Conservation (phyloP, 2,329 filamentous ascomycete species). For the Hymenoscyphus occultus region DNA sequence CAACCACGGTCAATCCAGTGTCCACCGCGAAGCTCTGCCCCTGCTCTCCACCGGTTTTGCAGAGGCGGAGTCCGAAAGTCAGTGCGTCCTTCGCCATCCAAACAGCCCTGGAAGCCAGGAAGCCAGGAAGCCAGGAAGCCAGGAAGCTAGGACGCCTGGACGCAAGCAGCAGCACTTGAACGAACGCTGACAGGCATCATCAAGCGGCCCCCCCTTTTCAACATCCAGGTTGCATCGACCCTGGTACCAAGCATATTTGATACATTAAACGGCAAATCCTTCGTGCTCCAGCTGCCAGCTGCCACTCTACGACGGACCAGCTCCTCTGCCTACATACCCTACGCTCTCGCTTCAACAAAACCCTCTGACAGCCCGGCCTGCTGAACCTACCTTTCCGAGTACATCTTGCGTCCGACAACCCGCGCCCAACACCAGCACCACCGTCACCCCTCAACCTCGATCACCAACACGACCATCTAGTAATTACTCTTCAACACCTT, state of each 20-base stretch:
- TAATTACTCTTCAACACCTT: constrained; percentile 8
- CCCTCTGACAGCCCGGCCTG: not conserved
- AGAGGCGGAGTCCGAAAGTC: constrained; percentile 1
- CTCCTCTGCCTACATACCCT: too few species aligned
- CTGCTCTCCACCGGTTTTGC: not conserved
- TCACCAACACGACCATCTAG: constrained; percentile 6
- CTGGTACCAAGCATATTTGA: constrained; percentile 3
- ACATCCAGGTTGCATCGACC: constrained; percentile 2
- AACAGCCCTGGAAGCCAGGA: not conserved
- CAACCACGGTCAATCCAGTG: too few species aligned
- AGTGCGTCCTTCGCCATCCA: not conserved
- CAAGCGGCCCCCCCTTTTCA: not conserved
- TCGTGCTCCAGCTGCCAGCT: not conserved
- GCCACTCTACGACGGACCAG: too few species aligned
- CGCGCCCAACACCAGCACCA: not conserved
- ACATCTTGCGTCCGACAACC: not conserved
- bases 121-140: not conserved
- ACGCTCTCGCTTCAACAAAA: not conserved
- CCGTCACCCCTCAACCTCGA: constrained; percentile 4
- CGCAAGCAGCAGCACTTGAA: not conserved
- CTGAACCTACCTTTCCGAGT: not conserved
- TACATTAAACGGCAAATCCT: constrained; percentile 6
- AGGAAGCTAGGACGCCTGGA: not conserved
- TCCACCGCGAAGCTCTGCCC: not conserved
- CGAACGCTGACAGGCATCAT: not conserved